Base-by-base conservation (phyloP, 192 early-diverging fungal genomes). In the Funneliformis mosseae region DNA sequence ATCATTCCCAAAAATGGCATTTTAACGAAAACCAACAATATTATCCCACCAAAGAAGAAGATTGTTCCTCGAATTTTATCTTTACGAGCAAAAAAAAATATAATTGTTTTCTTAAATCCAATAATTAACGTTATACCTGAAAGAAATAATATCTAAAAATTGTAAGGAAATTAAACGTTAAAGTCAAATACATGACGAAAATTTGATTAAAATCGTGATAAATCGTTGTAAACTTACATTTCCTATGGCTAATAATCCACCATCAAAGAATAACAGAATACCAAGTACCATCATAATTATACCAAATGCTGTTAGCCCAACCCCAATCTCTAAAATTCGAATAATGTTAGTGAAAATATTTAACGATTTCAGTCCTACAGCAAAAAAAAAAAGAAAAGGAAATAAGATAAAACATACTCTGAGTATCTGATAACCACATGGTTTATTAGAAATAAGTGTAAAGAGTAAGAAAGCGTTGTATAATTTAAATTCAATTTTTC, bases 201-300 rank as follows among this genome's bases (percentile, higher is more conserved):
- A 14, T 8, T 8, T 28, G 10, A 38, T 41, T 11, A 16, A 23
- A 21, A 42, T 1, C 33, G 64, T 48, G 14, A n/a, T 21, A 38
- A 9, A 66, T 42, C 5, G 18, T 23, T 42, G 39, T 1, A 10
- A 16, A 38, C 90, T 85, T 92, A 96, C 95, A 85, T 99, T 98
- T 80, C 97, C 97, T 76, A 99, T 97, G 23, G 97, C 97, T 55
- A 99, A 87, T 27, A 99, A 84, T 3, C 97, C 97, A 1, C 92
- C 92, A 79, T 99, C 97, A 87, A 99, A 98, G 78, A 99, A 93
- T 83, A 99, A 85, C 74, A 97, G 79, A n/a, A 99, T 92, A 61
- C 97, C 97, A 80, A 98, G 85, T 14, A 97, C 82, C 90, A 96
- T 97, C 81, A 98, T 96, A 55, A 95, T 91, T 23, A 95, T 79